Evolutionary conservation across 2,329 filamentous ascomycete species (phyloP).

Genomic region (Paraconiothyrium brasiliense): DNA sequence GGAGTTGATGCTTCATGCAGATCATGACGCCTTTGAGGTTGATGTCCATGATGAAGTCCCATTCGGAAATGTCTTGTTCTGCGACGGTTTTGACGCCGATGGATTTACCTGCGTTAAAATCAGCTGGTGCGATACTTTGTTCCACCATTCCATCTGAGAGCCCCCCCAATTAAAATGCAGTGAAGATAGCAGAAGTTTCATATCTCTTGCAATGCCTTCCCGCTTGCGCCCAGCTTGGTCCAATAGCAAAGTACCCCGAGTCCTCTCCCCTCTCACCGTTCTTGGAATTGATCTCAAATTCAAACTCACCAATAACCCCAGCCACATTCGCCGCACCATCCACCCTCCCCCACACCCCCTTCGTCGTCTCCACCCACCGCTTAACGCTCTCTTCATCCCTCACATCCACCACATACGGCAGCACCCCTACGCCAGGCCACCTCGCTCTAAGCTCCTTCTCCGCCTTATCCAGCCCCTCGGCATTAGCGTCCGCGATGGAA

Average conservation of each 20-base stretch:
- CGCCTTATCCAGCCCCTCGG: slow-evolving; percentile 39
- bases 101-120: slow-evolving; percentile 20
- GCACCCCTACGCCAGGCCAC: slow-evolving; percentile 36
- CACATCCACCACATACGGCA: slow-evolving; percentile 53
- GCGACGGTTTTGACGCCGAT: slow-evolving; percentile 35
- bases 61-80: slow-evolving; percentile 44
- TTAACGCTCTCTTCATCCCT: slow-evolving; percentile 58
- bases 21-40: slow-evolving; percentile 49
- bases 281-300: no score
- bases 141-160: no score
- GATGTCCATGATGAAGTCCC: slow-evolving; percentile 42
- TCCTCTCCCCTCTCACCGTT: no score
- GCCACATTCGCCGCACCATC: slow-evolving; percentile 66
- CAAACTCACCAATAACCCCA: slow-evolving; percentile 48
- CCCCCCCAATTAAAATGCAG: no score
- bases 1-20: slow-evolving; percentile 42
- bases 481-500: slow-evolving; percentile 25
- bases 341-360: slow-evolving; percentile 54
- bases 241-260: no score
- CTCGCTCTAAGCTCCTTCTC: slow-evolving; percentile 25
- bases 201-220: no score
- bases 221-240: no score
- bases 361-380: slow-evolving; percentile 55
- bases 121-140: background rate
- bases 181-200: no score